A percentile compares a stretch with the other conserved stretches of the same genome.
phyloP scores from a whole-genome alignment of 371 early-diverging fungal species.

The Mortierella sp. region DNA sequence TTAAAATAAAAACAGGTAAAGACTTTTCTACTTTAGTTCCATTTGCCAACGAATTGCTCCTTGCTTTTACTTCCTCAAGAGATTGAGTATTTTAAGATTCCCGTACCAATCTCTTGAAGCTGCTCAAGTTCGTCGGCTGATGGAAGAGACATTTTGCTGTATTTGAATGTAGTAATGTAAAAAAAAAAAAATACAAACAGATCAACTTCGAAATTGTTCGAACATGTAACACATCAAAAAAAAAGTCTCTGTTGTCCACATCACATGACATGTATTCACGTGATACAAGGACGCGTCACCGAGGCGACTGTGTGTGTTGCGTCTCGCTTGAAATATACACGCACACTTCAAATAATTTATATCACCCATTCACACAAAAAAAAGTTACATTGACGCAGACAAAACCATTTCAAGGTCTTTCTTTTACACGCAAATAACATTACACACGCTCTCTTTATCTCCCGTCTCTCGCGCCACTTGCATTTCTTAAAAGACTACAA shows the following conservation, averaged over 20 bases:
- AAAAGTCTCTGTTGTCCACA: not conserved
- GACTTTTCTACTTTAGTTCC: not conserved
- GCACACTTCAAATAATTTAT: not conserved
- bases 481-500: not conserved
- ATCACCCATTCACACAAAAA: no score
- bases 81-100: not conserved
- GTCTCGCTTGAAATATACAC: not conserved
- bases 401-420: no score
- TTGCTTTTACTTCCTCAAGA: not conserved
- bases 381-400: not conserved
- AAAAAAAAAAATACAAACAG: not conserved
- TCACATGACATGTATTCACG: not conserved
- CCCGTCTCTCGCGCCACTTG: no score
- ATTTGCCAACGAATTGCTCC: not conserved
- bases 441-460: no score
- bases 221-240: not conserved
- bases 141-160: conserved; percentile 72
- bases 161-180: not conserved
- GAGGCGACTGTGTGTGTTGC: not conserved
- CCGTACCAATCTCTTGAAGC: conserved; percentile 81
- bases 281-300: conserved; percentile 6
- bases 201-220: not conserved
- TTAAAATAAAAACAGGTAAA: not conserved
- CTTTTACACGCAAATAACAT: no score
- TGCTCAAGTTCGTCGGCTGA: conserved; percentile 84